Percentiles rank a stretch among this genome's conserved stretches.
Evolutionary conservation across 192 early-diverging fungal species (phyloP).

Genomic region (Coemansia biformis): DNA sequence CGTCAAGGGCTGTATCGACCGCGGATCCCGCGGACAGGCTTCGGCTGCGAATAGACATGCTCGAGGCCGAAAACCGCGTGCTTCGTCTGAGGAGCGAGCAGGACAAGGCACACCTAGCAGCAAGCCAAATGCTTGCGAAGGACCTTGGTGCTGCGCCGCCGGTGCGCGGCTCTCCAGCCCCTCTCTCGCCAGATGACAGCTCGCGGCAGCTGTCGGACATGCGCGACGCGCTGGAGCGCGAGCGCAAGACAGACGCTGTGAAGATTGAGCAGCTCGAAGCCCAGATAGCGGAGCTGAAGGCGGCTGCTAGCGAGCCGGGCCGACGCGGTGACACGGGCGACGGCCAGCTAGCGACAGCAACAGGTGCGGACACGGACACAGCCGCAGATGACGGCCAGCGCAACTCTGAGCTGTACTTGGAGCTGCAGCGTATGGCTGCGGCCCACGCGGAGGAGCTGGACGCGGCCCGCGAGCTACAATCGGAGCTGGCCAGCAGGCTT

Average conservation of each 20-base stretch:
- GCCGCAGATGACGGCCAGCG: too few species aligned
- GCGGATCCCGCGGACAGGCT: slow-evolving; percentile 50
- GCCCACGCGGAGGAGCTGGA: slow-evolving; percentile 7
- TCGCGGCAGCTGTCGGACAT: slow-evolving; percentile 27
- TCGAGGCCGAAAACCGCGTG: slow-evolving; percentile 66
- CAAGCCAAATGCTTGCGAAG: slow-evolving; percentile 54
- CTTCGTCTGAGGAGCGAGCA: slow-evolving; percentile 63
- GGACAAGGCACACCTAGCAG: slow-evolving; percentile 53
- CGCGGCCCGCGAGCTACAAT: neutral
- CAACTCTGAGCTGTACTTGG: too few species aligned
- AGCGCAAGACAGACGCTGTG: slow-evolving; percentile 22
- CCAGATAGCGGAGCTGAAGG: slow-evolving; percentile 18
- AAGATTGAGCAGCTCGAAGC: slow-evolving; percentile 25
- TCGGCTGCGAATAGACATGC: slow-evolving; percentile 58
- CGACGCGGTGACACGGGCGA: neutral
- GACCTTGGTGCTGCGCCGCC: slow-evolving; percentile 25
- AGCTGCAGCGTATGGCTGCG: slow-evolving; percentile 2
- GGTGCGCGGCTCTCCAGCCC: slow-evolving; percentile 2
- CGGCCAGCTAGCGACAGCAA: neutral
- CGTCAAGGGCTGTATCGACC: neutral
- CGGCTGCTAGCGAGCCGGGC: neutral
- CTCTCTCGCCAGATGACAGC: neutral
- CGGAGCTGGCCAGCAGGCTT: slow-evolving; percentile 4
- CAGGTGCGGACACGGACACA: too few species aligned
- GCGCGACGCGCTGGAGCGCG: slow-evolving; percentile 25